Percentiles rank a stretch among this genome's conserved stretches.
Evolutionary conservation across 2,329 filamentous ascomycete species (phyloP).

Genomic region (Parascedosporium putredinis): DNA sequence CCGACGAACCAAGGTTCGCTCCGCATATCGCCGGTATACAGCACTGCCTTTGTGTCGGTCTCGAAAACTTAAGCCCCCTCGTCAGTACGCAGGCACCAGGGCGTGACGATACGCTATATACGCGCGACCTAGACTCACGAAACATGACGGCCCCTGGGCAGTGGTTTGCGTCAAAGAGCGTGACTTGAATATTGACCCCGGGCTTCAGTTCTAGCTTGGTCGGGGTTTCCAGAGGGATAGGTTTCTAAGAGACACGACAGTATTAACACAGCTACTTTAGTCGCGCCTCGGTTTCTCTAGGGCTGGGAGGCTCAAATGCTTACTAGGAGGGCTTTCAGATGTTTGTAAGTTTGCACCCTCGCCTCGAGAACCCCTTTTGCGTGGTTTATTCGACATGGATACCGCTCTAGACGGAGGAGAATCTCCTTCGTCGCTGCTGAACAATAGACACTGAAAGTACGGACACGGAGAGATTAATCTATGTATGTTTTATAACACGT

Average conservation of each 20-base stretch:
- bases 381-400: slow-evolving; percentile 72
- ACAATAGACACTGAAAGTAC: slow-evolving; percentile 57
- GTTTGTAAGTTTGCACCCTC: slow-evolving; percentile 63
- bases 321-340: slow-evolving; percentile 51
- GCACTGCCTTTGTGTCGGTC: slow-evolving; percentile 55
- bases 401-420: slow-evolving; percentile 68
- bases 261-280: too few relatives aligned
- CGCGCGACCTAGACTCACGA: slow-evolving; percentile 27
- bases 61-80: slow-evolving; percentile 55
- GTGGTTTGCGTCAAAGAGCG: slow-evolving; percentile 84
- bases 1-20: slow-evolving; percentile 83
- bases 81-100: not conserved
- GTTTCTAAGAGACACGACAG: slow-evolving; percentile 56
- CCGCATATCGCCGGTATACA: slow-evolving; percentile 85
- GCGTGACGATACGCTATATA: not conserved
- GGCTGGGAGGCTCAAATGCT: slow-evolving; percentile 56
- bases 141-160: slow-evolving; percentile 91
- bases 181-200: slow-evolving; percentile 62
- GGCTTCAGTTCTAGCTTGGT: slow-evolving; percentile 65
- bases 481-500: too few relatives aligned
- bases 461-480: not conserved
- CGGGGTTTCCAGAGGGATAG: slow-evolving; percentile 72
- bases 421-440: slow-evolving; percentile 75
- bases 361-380: slow-evolving; percentile 67
- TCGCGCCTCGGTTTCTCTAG: slow-evolving; percentile 65